Base-by-base conservation (phyloP, 768 basidiomycete species). In the Coprinellus micaceus region DNA sequence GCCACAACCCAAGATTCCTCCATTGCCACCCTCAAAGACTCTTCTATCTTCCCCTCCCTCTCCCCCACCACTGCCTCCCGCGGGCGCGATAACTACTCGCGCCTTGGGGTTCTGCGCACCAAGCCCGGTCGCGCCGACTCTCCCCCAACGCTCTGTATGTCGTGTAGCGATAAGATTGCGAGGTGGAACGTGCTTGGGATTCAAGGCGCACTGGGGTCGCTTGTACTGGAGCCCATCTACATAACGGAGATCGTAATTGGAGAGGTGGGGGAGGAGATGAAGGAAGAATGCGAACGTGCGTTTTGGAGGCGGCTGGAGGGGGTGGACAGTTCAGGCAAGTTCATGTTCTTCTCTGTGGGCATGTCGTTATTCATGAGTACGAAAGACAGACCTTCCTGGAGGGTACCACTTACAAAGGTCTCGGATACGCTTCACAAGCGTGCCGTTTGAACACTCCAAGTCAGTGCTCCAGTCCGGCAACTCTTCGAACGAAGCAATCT, bases 61-160 rank as follows among this genome's bases (percentile, higher is more conserved):
- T 66, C 76, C 2, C 57, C 71, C 1, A 70, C 66, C 37, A 63
- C 67, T 9, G 75, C 82, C 1, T 80, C 88, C 1, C 74, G 96
- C 54, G 95, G 95, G 3, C 79, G 95, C 19, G 84, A 90, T 63
- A 85, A 90, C 52, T 98, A 96, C 67, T 63, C 81, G 4, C 75
- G 85, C 17, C 72, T 84, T 21, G 89, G 91, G 4, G 85, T 88
- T 9, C 71, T 98, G 44, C 89, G 95, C 29, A 97, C 96, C 0
- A 98, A 98, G 66, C 95, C 95, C 4, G 96, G 94, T 2, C 84
- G 95, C 52, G 89, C 91, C 0, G 95, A 98, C 66, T 88, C 94
- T 0, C 86, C 86, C 0, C 84, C 85, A 0, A 92, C 95, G 1
- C 67, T 82, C 0, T 91, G 82, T 64, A 91, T 97, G 86, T 92